These are phyloP conservation scores for Lachnellula occidentalis DNA, from an alignment of 2,329 filamentous ascomycete genomes.

Conservation along the genomic window DNA sequence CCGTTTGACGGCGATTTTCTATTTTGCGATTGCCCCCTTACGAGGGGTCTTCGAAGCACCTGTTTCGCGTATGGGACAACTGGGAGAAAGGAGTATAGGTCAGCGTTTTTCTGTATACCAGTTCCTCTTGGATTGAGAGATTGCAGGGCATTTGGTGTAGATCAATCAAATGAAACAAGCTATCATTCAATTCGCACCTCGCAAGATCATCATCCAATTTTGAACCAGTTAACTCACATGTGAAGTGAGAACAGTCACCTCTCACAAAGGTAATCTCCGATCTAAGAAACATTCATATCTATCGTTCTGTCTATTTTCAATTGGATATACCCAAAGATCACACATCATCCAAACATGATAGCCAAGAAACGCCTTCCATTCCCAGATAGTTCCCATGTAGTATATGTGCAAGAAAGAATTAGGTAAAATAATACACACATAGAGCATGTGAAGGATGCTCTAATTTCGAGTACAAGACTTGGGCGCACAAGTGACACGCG, in stretches of 20 bases:
- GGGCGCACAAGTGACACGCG: neutral
- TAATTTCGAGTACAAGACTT: too few species aligned
- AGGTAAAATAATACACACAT: too few species aligned
- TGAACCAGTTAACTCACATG: too few species aligned
- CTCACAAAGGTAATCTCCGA: too few species aligned
- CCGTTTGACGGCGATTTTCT: neutral
- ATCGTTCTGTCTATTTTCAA: neutral
- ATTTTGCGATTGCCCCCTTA: neutral
- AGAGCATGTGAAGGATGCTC: too few species aligned
- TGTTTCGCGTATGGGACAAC: neutral
- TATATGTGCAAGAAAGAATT: too few species aligned
- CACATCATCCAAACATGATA: too few species aligned
- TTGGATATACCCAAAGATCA: neutral
- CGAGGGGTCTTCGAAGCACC: neutral
- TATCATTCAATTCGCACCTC: neutral
- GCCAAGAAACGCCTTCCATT: too few species aligned
- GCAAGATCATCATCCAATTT: neutral
- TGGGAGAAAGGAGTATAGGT: neutral
- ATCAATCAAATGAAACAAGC: neutral
- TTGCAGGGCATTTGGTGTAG: neutral
- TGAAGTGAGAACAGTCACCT: too few species aligned
- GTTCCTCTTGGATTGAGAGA: neutral
- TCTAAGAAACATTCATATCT: too few species aligned
- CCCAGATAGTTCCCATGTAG: too few species aligned
- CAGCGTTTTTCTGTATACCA: neutral